phyloP scores from a whole-genome alignment of 495 filamentous ascomycete species.

The Podospora comata region DNA sequence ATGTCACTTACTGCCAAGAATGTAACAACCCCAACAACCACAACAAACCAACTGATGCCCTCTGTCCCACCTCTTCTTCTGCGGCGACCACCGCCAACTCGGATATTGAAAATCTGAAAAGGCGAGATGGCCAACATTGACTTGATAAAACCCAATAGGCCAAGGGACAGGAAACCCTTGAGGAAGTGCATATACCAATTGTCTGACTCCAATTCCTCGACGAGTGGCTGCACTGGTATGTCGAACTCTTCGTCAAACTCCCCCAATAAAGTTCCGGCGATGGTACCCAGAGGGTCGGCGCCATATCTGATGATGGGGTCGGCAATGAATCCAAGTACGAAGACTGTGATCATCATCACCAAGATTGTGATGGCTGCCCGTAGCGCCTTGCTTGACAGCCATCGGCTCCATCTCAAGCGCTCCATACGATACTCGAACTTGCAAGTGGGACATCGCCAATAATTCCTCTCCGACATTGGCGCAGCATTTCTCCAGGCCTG shows the following conservation, averaged over 20 bases:
- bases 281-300: constrained; percentile 62
- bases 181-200: constrained; percentile 79
- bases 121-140: constrained; percentile 70
- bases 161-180: constrained; percentile 81
- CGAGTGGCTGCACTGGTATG: constrained; percentile 20
- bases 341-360: constrained; percentile 68
- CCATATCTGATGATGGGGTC: constrained; percentile 91
- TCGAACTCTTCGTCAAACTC: constrained; percentile 43
- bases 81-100: constrained; percentile 49
- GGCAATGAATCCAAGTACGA: constrained; percentile 81
- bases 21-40: constrained; percentile 74
- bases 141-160: constrained; percentile 81
- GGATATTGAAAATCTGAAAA: constrained; percentile 71
- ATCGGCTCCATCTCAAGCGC: constrained; percentile 69
- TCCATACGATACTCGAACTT: constrained; percentile 78
- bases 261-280: constrained; percentile 40
- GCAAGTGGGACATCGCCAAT: constrained; percentile 88
- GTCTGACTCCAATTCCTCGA: constrained; percentile 45
- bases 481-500: constrained; percentile 79
- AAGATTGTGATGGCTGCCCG: constrained; percentile 64
- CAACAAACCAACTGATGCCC: constrained; percentile 69
- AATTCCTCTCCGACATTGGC: constrained; percentile 64
- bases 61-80: constrained; percentile 59
- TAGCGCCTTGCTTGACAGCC: constrained; percentile 63
- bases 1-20: constrained; percentile 71